Evolutionary conservation across 2,329 filamentous ascomycete species (phyloP).

Genomic region (Penicillium polonicum): DNA sequence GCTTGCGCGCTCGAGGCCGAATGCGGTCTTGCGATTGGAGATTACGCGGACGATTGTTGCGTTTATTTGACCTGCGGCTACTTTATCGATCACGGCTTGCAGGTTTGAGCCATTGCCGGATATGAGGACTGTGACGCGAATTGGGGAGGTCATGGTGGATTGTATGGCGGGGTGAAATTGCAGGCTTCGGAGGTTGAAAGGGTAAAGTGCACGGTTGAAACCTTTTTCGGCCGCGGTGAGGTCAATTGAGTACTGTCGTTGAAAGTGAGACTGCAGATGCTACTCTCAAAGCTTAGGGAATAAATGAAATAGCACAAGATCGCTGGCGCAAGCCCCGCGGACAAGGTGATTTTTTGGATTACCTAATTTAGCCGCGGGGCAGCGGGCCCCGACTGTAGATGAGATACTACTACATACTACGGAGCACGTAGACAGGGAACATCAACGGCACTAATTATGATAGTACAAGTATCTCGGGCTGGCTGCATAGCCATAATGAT

Average conservation of each 20-base stretch:
- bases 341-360: slow-evolving; percentile 1
- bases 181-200: background rate
- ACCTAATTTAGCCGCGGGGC: slow-evolving; percentile 9
- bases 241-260: slow-evolving; percentile 3
- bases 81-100: slow-evolving; percentile 70
- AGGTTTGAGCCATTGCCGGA: slow-evolving; percentile 76
- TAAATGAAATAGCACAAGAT: background rate
- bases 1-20: slow-evolving; percentile 61
- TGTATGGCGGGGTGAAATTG: slow-evolving; percentile 5
- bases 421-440: background rate
- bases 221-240: background rate
- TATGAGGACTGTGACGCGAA: slow-evolving; percentile 66
- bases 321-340: background rate
- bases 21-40: slow-evolving; percentile 63
- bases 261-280: background rate
- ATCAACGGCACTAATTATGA: background rate
- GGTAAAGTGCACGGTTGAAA: background rate
- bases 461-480: background rate
- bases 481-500: background rate
- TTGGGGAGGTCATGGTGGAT: slow-evolving; percentile 31
- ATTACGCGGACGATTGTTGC: slow-evolving; percentile 63
- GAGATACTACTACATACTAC: background rate
- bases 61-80: slow-evolving; percentile 49
- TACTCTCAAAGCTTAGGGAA: slow-evolving; percentile 6
- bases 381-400: background rate